phyloP scores from a whole-genome alignment of 2,329 filamentous ascomycete species.

The Talaromyces verruculosus region DNA sequence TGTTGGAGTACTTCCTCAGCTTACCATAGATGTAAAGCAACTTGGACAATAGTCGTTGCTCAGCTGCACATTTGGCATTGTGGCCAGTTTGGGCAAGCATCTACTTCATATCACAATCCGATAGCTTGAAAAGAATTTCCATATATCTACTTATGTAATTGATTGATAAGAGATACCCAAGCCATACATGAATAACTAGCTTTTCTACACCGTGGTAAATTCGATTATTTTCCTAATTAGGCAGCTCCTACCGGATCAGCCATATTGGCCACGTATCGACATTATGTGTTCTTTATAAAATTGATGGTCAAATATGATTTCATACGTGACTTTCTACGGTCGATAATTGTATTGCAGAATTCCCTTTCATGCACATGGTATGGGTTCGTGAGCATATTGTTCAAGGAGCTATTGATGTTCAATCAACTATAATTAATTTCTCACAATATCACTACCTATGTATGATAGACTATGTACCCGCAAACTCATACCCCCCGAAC shows the following conservation, averaged over 20 bases:
- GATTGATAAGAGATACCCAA: not conserved
- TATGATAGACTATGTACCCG: too few species aligned
- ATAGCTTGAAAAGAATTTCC: not conserved
- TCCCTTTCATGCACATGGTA: too few species aligned
- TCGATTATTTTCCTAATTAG: too few species aligned
- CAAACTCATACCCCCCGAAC: too few species aligned
- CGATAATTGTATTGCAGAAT: too few species aligned
- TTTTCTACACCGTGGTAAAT: not conserved
- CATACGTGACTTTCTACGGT: not conserved
- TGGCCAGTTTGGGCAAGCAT: not conserved
- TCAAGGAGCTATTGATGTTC: not conserved
- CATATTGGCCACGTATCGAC: not conserved
- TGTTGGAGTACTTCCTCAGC: constrained; percentile 18
- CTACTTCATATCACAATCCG: not conserved
- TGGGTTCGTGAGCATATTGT: too few species aligned
- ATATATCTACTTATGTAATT: not conserved
- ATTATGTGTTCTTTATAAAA: not conserved
- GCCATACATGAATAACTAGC: not conserved
- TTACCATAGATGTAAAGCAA: constrained; percentile 1
- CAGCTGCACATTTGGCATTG: not conserved
- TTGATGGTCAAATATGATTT: not conserved
- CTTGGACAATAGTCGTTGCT: not conserved
- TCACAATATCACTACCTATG: not conserved
- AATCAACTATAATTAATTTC: not conserved
- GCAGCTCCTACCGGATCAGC: too few species aligned